Conservation (phyloP, 1,139 yeast species). For the Diutina rugosa region DNA sequence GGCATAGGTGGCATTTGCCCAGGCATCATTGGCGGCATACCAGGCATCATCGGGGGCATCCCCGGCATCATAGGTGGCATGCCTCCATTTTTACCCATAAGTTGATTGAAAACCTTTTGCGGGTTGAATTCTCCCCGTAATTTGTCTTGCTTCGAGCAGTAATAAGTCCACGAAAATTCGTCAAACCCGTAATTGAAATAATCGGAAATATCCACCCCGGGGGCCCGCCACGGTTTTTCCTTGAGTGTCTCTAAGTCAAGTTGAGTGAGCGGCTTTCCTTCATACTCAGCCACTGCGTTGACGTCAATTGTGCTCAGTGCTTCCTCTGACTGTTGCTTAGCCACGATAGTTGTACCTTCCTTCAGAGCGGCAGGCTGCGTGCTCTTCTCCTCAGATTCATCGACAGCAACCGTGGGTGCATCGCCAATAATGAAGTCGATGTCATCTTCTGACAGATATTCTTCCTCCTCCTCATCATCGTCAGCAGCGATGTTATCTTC, state of each 20-base stretch:
- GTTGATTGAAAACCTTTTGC: slow-evolving; percentile 24
- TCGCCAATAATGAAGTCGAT: slow-evolving; percentile 27
- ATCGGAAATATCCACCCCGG: slow-evolving; percentile 90
- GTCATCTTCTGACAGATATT: slow-evolving; percentile 34
- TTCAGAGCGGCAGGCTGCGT: slow-evolving; percentile 9
- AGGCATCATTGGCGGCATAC: slow-evolving; percentile 1
- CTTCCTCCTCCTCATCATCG: slow-evolving; percentile 9
- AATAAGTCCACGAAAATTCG: slow-evolving; percentile 92
- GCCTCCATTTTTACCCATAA: slow-evolving; percentile 13
- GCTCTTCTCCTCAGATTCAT: slow-evolving; percentile 9
- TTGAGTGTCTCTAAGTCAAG: slow-evolving; percentile 73
- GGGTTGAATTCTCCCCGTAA: slow-evolving; percentile 70
- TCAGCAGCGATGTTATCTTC: slow-evolving; percentile 8
- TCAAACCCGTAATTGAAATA: slow-evolving; percentile 95
- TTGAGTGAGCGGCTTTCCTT: slow-evolving; percentile 77
- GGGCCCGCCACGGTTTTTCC: slow-evolving; percentile 96
- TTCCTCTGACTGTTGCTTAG: slow-evolving; percentile 15
- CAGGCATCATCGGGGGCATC: slow-evolving; percentile 4
- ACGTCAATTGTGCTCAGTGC: slow-evolving; percentile 34
- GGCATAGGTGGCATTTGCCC: slow-evolving; percentile 1
- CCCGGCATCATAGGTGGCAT: slow-evolving; percentile 5
- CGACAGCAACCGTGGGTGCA: slow-evolving; percentile 15
- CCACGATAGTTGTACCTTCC: slow-evolving; percentile 19
- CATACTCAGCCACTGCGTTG: slow-evolving; percentile 63
- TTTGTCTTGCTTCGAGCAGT: slow-evolving; percentile 80